A percentile compares a stretch with the other conserved stretches of the same genome.
Conservation (phyloP, 371 early-diverging fungal genomes). For the Mortierella sp. region DNA sequence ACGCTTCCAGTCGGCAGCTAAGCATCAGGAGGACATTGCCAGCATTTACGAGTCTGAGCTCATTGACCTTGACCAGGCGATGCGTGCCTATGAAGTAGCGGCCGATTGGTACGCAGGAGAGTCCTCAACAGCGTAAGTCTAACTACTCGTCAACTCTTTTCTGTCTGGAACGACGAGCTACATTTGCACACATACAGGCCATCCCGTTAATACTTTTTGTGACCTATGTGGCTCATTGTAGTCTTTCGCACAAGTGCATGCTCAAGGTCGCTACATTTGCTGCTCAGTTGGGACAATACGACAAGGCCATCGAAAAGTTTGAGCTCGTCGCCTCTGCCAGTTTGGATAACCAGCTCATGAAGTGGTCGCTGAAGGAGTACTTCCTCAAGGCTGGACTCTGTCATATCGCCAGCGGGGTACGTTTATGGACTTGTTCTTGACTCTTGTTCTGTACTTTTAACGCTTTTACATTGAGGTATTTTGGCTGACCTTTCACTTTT, state of each 20-base stretch:
- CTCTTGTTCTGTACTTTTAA: background rate
- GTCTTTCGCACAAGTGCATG: constrained; percentile 89
- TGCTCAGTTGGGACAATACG: constrained; percentile 90
- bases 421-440: background rate
- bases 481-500: too few species aligned
- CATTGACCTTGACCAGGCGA: constrained; percentile 84
- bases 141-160: background rate
- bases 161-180: background rate
- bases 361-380: constrained; percentile 96
- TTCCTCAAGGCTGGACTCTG: constrained; percentile 96
- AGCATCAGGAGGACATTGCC: constrained; percentile 94
- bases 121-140: constrained; percentile 87
- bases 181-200: background rate
- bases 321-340: constrained; percentile 86
- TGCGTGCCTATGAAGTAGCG: constrained; percentile 90
- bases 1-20: constrained; percentile 93
- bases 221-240: constrained; percentile 34
- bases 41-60: constrained; percentile 93
- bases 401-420: constrained; percentile 79
- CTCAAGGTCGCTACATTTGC: constrained; percentile 94
- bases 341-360: constrained; percentile 90
- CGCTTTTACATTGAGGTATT: background rate
- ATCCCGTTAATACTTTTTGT: background rate
- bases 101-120: constrained; percentile 93
- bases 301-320: constrained; percentile 89